These are phyloP conservation scores for Lachnum nothofagi DNA, from an alignment of 2,329 filamentous ascomycete species.

Conservation along the genomic window DNA sequence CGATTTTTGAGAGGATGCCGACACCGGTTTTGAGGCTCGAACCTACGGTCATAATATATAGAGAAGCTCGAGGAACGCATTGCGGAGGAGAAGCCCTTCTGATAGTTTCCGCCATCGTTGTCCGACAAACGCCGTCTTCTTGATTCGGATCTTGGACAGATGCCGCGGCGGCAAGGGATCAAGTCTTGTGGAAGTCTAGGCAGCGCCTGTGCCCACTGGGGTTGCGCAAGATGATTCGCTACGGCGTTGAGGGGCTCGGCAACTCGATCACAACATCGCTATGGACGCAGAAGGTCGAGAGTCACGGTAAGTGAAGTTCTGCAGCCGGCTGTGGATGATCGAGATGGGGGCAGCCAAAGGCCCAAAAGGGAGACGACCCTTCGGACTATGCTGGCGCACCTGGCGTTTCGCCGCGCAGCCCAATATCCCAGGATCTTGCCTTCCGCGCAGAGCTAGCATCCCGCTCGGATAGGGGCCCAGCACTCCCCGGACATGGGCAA, in stretches of 20 bases:
- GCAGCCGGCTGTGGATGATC: background rate
- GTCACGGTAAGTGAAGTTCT: background rate
- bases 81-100: no score
- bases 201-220: background rate
- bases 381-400: no score
- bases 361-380: no score
- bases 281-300: background rate
- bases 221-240: constrained; percentile 15
- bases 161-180: background rate
- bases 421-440: no score
- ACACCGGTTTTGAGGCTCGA: background rate
- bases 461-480: no score
- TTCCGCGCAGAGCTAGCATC: no score
- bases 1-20: no score
- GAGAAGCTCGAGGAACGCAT: background rate
- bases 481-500: no score
- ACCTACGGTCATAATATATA: constrained; percentile 7
- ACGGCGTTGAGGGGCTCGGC: constrained; percentile 10
- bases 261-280: background rate
- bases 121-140: no score
- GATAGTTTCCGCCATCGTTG: no score
- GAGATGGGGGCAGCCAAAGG: no score
- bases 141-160: background rate
- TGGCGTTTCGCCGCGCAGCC: no score
- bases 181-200: constrained; percentile 1